Evolutionary conservation across 2,329 filamentous ascomycete genomes (phyloP), one percentile per base, ranked within the genome.

Genomic region (Bisporella sp.): DNA sequence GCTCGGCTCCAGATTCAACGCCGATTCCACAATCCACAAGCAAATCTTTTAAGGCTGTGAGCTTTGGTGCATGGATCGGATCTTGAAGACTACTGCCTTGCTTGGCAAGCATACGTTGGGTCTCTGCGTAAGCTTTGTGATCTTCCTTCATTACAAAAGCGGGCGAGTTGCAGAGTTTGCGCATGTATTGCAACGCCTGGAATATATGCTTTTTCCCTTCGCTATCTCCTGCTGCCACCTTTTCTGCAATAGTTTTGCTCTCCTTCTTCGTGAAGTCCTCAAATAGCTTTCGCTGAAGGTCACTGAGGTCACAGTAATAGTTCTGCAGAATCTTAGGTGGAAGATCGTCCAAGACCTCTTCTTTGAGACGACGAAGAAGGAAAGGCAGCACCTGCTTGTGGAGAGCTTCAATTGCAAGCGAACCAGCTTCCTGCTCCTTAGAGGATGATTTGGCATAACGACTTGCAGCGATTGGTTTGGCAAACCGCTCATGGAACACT

Each of bases 11-110:
- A 39, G 62, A 61, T 31, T 90, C 84, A 39, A 86, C 78, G 32
- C 93, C 93, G 62, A 99, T 99, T 51, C 95, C 95, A 63, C 93
- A 99, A 70, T 99, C 95, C n/a, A 97, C 81, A n/a, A 99, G 74
- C 12, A 99, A 75, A 65, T 99, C 95, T 51, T 88, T 84, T 35
- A 99, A 76, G 1, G 95, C 93, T 6, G 82, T 86, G 46, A 99
- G 79, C 69, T 99, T 99, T 4, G 93, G 93, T 21, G 93, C 93
- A 67, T 99, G 95, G 5, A 78, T 74, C 1, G 89, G 79, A 65
- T 99, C 93, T 47, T 90, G 86, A 55, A 99, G 78, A 48, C 80
- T 86, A 0, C 89, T 92, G 52, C 87, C 84, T 64, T 91, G 84
- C 64, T 83, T 85, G 46, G 82, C 78, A 21, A 99, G 78, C 59